Evolutionary conservation across 2,329 filamentous ascomycete genomes (phyloP).

Genomic region (Fusarium sp.): DNA sequence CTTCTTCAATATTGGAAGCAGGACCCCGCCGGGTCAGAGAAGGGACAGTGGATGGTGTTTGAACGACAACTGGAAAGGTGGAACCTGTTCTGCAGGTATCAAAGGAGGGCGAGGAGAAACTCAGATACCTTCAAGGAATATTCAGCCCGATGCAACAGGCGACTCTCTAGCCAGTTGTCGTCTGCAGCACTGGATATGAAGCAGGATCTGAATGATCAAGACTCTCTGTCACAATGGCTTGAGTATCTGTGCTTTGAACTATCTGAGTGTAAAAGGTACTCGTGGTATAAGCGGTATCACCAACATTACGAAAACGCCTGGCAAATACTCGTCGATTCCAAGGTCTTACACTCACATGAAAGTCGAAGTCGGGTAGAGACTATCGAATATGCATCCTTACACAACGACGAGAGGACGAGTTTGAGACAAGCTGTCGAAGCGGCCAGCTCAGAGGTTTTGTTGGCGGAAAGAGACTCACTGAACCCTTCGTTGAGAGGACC

Average conservation of each 20-base stretch:
- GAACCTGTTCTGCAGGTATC: conserved; percentile 36
- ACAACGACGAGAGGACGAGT: conserved; percentile 1
- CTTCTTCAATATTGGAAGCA: conserved; percentile 37
- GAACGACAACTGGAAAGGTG: conserved; percentile 37
- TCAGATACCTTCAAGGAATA: conserved; percentile 19
- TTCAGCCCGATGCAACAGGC: conserved; percentile 10
- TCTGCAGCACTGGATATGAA: conserved; percentile 24
- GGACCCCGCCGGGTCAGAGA: neutral
- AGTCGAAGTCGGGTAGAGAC: conserved; percentile 21
- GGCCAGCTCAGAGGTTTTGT: conserved; percentile 29
- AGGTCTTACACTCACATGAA: conserved; percentile 16
- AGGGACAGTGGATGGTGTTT: conserved; percentile 33
- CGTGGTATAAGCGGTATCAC: conserved; percentile 33
- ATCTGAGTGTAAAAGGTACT: conserved; percentile 18
- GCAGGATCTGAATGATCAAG: conserved; percentile 47
- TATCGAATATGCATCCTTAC: neutral
- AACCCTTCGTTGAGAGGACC: conserved; percentile 24
- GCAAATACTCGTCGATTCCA: conserved; percentile 26
- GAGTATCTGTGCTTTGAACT: conserved; percentile 52
- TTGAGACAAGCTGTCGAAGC: conserved; percentile 29
- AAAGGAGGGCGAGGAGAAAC: conserved; percentile 28
- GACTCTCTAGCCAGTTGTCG: conserved; percentile 21
- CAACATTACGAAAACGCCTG: conserved; percentile 31
- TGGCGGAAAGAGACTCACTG: conserved; percentile 37
- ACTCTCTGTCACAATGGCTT: conserved; percentile 54